Conservation (phyloP, 352 stramenopile genomes). For the Stramenopiles sp. region DNA sequence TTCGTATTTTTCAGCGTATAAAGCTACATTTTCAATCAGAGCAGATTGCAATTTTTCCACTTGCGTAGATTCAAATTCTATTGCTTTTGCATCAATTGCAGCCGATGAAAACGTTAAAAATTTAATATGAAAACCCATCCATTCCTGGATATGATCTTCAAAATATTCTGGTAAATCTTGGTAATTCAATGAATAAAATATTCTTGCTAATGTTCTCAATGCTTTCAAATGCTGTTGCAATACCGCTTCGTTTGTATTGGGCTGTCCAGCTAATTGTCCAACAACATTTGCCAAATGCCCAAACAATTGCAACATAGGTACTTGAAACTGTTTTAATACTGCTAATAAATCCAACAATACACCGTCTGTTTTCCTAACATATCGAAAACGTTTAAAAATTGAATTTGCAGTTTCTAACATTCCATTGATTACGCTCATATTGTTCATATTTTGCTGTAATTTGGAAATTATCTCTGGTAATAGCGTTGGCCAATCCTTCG, state of each 20-base stretch:
- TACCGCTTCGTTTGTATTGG: conserved; percentile 24
- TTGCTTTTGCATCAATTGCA: conserved; percentile 57
- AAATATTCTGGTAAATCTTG: conserved; percentile 95
- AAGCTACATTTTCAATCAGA: conserved; percentile 89
- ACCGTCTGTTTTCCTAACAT: conserved; percentile 82
- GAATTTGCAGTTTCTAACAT: conserved; percentile 92
- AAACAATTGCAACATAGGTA: conserved; percentile 42
- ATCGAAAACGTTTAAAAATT: conserved; percentile 90
- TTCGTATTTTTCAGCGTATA: conserved; percentile 96
- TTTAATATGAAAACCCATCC: conserved; percentile 84
- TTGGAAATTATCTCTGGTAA: conserved; percentile 78
- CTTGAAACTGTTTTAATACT: conserved; percentile 72
- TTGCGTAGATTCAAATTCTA: conserved; percentile 65
- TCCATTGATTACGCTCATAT: conserved; percentile 74
- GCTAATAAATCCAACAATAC: conserved; percentile 85
- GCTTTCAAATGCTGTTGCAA: conserved; percentile 43
- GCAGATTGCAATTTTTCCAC: conserved; percentile 78
- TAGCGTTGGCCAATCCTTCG: conserved; percentile 79
- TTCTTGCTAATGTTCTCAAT: conserved; percentile 75
- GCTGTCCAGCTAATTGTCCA: conserved; percentile 21
- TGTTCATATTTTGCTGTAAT: conserved; percentile 45
- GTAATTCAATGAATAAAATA: conserved; percentile 97
- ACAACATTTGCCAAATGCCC: conserved; percentile 9
- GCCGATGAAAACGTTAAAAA: conserved; percentile 83
- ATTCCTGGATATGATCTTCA: conserved; percentile 88